Percentiles rank a stretch among this genome's conserved stretches.
These are phyloP conservation scores for Ophiostoma triangulosporum DNA, from an alignment of 2,329 filamentous ascomycete species.

Conservation along the genomic window DNA sequence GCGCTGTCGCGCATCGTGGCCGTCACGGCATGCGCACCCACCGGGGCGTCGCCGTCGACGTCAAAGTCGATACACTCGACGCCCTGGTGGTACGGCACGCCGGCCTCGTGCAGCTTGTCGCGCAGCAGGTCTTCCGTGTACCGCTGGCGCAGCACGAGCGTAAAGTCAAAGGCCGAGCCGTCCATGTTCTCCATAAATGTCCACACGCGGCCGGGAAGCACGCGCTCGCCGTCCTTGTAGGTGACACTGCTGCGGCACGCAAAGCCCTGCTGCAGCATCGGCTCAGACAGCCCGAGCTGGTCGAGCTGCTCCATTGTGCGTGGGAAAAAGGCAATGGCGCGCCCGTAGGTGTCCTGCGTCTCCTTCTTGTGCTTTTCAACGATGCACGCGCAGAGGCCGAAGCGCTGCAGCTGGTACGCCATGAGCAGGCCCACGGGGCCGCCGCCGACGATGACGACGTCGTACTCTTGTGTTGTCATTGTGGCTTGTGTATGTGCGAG, in stretches of 20 bases:
- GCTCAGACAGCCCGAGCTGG: constrained; percentile 34
- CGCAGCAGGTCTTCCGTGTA: constrained; percentile 41
- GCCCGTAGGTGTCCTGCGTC: constrained; percentile 36
- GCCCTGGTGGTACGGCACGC: constrained; percentile 21
- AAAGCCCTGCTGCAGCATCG: constrained; percentile 37
- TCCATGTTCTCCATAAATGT: constrained; percentile 39
- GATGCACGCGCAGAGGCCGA: constrained; percentile 28
- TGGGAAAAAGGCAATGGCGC: constrained; percentile 40
- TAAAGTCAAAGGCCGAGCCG: constrained; percentile 37
- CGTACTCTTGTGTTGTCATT: constrained; percentile 3
- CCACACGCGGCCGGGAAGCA: constrained; percentile 31
- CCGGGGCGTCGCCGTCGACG: constrained; percentile 54
- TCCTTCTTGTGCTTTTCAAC: constrained; percentile 36
- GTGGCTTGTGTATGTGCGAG: too few relatives aligned
- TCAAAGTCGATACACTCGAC: constrained; percentile 24
- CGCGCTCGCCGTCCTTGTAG: constrained; percentile 33
- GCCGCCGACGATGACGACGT: constrained; percentile 28
- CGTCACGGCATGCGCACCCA: constrained; percentile 79
- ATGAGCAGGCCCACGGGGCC: constrained; percentile 32
- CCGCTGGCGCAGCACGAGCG: constrained; percentile 40
- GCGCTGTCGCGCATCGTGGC: constrained; percentile 70
- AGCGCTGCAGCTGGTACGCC: constrained; percentile 31
- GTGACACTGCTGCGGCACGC: constrained; percentile 35
- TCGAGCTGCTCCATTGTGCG: constrained; percentile 38
- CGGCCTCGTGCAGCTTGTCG: constrained; percentile 23